A percentile compares a stretch with the other conserved stretches of the same genome.
Conservation (phyloP, 495 filamentous ascomycete species). For the Tuber aestivum region DNA sequence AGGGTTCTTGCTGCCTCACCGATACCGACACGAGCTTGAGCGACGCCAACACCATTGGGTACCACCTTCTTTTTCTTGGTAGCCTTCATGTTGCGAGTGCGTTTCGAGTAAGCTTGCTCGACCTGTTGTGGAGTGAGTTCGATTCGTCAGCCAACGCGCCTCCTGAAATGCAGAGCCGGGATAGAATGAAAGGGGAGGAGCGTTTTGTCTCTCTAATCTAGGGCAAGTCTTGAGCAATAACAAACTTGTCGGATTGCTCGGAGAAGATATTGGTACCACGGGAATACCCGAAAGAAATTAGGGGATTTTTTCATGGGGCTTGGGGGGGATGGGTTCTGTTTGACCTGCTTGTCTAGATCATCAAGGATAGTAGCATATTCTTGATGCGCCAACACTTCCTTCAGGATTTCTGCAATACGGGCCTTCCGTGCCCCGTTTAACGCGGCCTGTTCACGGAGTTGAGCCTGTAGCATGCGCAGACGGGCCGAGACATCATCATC, state of each 20-base stretch:
- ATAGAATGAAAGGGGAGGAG: background rate
- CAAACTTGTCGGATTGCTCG: background rate
- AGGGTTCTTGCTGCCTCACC: constrained; percentile 81
- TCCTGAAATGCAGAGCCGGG: background rate
- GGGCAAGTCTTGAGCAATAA: background rate
- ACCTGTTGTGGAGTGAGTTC: constrained; percentile 43
- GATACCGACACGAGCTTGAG: constrained; percentile 67
- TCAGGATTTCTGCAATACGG: constrained; percentile 73
- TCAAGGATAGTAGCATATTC: constrained; percentile 96
- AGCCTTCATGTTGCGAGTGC: constrained; percentile 81
- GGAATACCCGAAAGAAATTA: background rate
- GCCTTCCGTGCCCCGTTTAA: constrained; percentile 85
- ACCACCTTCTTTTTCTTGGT: constrained; percentile 82
- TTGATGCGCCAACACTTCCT: constrained; percentile 87
- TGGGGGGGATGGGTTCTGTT: background rate
- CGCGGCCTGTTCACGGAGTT: constrained; percentile 72
- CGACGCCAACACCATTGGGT: constrained; percentile 55
- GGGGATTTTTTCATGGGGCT: background rate
- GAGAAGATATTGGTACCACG: background rate
- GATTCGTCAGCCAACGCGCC: background rate
- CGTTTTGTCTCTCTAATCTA: background rate
- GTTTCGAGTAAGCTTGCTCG: constrained; percentile 89
- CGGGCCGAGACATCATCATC: constrained; percentile 94
- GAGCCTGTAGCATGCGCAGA: constrained; percentile 72
- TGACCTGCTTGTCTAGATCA: constrained; percentile 81